Base-by-base conservation (phyloP, 495 filamentous ascomycete genomes). In the Xylaria nigripes region DNA sequence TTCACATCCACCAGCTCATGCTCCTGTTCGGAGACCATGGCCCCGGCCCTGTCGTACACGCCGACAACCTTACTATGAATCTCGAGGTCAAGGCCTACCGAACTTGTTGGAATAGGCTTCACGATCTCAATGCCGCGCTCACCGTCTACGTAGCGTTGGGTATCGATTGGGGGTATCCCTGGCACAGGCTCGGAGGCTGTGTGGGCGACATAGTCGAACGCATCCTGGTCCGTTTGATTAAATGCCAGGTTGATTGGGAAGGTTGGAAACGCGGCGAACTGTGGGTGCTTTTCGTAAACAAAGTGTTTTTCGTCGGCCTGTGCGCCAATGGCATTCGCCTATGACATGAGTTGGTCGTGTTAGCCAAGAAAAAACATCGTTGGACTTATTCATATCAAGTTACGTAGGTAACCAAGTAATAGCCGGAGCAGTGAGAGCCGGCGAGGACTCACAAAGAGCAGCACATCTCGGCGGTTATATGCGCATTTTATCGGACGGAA, bases 281-380 rank as follows among this genome's bases (percentile, higher is more conserved):
- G 46, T n/a, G 62, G 60, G 38, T 65, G 55, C 2, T 61, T 43
- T 54, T 68, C 62, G 51, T 68, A 68, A 16, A 68, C 60, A 44
- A 68, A 61, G 42, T 65, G 65, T 21, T 54, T 57, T 21, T 68
- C 65, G 40, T 63, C 57, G 46, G 60, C 56, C 32, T 45, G 52
- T 9, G 54, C 61, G 16, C 65, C 65, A 47, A 68, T 68, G 27
- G 64, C 62, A 32, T 60, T 63, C 25, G 64, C 64, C 64, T 67
- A 25, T 32, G 2, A 45, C 8, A 25, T 15, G 7, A 6, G 10
- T 12, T 25, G 3, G 2, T 19, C 36, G 9, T 8, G n/a, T 40
- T 40, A 40, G 36, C 8, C 36, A 40, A 36, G 6, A 36, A 30
- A 30, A 36, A 12, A 12, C 32, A 6, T 8, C 32, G 5, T 6